These are phyloP conservation scores for Scheffersomyces parashehatae DNA, from an alignment of 1,139 yeast genomes.

Conservation along the genomic window DNA sequence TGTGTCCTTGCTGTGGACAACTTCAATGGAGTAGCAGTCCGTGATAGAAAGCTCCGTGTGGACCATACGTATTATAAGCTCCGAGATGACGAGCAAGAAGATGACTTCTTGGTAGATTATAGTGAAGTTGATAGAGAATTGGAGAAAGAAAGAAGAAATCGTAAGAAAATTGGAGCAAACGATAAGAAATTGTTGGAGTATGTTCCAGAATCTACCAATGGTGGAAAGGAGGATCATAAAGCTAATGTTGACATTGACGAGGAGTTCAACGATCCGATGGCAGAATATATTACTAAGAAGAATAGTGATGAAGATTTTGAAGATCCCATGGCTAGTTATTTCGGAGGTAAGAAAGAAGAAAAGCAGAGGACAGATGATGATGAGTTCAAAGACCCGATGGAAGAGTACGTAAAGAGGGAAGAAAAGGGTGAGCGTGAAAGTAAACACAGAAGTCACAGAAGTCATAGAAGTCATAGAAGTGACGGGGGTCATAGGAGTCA, in stretches of 20 bases:
- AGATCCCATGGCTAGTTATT: constrained; percentile 15
- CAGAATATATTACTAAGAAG: background rate
- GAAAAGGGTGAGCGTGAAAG: constrained; percentile 1
- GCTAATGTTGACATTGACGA: constrained; percentile 6
- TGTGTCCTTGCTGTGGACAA: constrained; percentile 88
- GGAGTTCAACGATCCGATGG: constrained; percentile 19
- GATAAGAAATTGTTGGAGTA: constrained; percentile 5
- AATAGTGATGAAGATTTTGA: constrained; percentile 13
- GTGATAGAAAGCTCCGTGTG: constrained; percentile 61
- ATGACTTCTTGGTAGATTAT: constrained; percentile 38
- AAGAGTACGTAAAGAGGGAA: constrained; percentile 2
- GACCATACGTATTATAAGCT: constrained; percentile 75
- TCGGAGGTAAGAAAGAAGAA: constrained; percentile 1
- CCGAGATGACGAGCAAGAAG: constrained; percentile 52
- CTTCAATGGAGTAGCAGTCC: constrained; percentile 67
- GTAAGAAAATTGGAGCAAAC: background rate
- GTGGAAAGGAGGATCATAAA: background rate
- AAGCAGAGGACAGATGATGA: constrained; percentile 15
- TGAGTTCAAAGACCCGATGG: constrained; percentile 17
- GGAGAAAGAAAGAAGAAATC: constrained; percentile 6
- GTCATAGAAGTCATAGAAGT: constrained; percentile 2
- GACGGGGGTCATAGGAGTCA: constrained; percentile 1
- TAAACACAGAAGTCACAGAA: constrained; percentile 1
- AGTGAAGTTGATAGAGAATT: constrained; percentile 15
- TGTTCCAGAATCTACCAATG: constrained; percentile 10